Percentiles rank a stretch among this genome's conserved stretches.
Conservation (phyloP, 257 asterid genomes). For the Thymus quinquecostatus region DNA sequence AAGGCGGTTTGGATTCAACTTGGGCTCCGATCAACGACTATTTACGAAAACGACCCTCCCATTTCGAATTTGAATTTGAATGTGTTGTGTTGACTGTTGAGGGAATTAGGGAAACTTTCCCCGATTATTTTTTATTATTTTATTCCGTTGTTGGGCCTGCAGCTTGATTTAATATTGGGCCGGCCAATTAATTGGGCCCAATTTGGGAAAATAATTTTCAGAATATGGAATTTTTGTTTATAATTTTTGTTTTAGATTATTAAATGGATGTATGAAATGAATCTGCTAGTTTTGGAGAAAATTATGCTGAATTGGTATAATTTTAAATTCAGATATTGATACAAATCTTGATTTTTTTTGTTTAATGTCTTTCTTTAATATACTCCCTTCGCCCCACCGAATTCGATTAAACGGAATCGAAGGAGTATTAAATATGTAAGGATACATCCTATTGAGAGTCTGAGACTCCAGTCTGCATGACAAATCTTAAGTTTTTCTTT, state of each 20-base stretch:
- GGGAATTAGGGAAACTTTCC: slow-evolving; percentile 30
- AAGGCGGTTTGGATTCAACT: slow-evolving; percentile 12
- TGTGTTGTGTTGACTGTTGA: slow-evolving; percentile 24
- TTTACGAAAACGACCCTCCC: slow-evolving; percentile 43
- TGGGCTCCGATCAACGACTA: slow-evolving; percentile 51
- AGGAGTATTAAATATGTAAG: too few relatives aligned
- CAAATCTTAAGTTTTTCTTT: too few relatives aligned
- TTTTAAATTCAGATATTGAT: not conserved
- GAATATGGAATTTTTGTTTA: not conserved
- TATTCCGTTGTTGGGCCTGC: too few relatives aligned
- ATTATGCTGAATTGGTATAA: not conserved
- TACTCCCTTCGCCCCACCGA: too few relatives aligned
- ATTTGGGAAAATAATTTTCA: too few relatives aligned
- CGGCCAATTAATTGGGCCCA: too few relatives aligned
- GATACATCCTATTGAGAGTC: too few relatives aligned
- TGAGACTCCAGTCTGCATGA: too few relatives aligned
- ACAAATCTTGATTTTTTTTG: too few relatives aligned
- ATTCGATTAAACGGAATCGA: too few relatives aligned
- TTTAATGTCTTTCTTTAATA: too few relatives aligned
- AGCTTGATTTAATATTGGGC: not conserved
- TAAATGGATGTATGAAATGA: not conserved
- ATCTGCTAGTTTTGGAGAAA: not conserved
- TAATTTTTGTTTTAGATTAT: not conserved
- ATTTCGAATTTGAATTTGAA: slow-evolving; percentile 55
- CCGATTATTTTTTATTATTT: not conserved